phyloP scores from a whole-genome alignment of 176 grass and related monocot species.

The Carex parvula region DNA sequence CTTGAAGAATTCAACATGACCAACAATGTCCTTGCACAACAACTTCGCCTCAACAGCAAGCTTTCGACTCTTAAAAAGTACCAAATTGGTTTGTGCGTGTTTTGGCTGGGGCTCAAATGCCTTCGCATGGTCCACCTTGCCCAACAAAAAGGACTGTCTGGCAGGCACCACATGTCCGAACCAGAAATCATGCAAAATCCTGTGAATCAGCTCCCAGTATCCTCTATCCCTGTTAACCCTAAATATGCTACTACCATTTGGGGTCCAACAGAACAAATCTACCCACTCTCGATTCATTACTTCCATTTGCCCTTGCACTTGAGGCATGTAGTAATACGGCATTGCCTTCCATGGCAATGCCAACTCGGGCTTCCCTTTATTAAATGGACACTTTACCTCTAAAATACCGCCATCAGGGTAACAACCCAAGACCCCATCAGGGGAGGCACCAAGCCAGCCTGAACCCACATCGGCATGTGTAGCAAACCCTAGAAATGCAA shows the following conservation, averaged over 20 bases:
- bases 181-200: slow-evolving; percentile 80
- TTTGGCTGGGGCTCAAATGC: slow-evolving; percentile 63
- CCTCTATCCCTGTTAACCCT: slow-evolving; percentile 51
- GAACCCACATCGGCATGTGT: slow-evolving; percentile 63
- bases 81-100: slow-evolving; percentile 67
- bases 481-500: slow-evolving; percentile 70
- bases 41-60: slow-evolving; percentile 68
- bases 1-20: slow-evolving; percentile 90
- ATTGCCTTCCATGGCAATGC: slow-evolving; percentile 70
- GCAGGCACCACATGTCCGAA: slow-evolving; percentile 80
- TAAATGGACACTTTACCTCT: slow-evolving; percentile 95
- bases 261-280: slow-evolving; percentile 96
- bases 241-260: slow-evolving; percentile 78
- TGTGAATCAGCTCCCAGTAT: slow-evolving; percentile 83
- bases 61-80: slow-evolving; percentile 64
- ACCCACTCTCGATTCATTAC: slow-evolving; percentile 94
- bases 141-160: slow-evolving; percentile 47
- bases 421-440: slow-evolving; percentile 82
- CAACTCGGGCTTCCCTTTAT: slow-evolving; percentile 92
- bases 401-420: slow-evolving; percentile 69
- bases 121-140: slow-evolving; percentile 51
- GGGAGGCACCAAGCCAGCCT: slow-evolving; percentile 90
- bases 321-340: slow-evolving; percentile 97
- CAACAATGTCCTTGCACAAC: slow-evolving; percentile 80
- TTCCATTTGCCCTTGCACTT: slow-evolving; percentile 98